Conservation (phyloP, 2,329 filamentous ascomycete species). For the Epichloe elymi region DNA sequence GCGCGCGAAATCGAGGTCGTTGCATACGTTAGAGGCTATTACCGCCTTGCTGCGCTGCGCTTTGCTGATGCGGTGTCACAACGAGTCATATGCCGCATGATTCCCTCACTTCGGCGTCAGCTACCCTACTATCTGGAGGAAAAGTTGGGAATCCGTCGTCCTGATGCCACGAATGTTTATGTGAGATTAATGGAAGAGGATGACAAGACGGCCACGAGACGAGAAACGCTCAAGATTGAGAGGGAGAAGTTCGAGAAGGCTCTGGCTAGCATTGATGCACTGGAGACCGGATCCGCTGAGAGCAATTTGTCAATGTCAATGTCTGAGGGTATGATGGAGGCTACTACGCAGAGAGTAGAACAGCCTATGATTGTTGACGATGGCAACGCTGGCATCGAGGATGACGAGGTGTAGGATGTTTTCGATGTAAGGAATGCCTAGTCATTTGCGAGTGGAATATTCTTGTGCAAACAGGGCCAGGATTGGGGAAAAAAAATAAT, state of each 20-base stretch:
- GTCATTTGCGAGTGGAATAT: not conserved
- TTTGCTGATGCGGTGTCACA: slow-evolving; percentile 46
- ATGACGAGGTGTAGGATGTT: not conserved
- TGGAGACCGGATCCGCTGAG: slow-evolving; percentile 23
- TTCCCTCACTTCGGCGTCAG: slow-evolving; percentile 28
- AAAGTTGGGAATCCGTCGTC: slow-evolving; percentile 27
- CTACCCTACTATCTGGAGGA: slow-evolving; percentile 30
- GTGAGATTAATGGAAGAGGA: slow-evolving; percentile 37
- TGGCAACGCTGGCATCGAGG: not conserved
- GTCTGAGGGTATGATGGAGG: slow-evolving; percentile 10
- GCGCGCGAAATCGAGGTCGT: slow-evolving; percentile 47
- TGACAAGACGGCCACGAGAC: slow-evolving; percentile 24
- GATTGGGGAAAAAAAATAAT: not conserved
- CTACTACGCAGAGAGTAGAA: slow-evolving; percentile 5
- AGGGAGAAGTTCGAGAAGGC: slow-evolving; percentile 33
- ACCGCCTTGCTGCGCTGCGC: slow-evolving; percentile 49
- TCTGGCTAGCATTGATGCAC: slow-evolving; percentile 29
- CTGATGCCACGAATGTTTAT: slow-evolving; percentile 19
- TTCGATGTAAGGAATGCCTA: too few species aligned
- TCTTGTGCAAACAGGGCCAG: not conserved
- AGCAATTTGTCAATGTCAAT: slow-evolving; percentile 1
- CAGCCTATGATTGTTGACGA: not conserved
- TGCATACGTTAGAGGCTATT: slow-evolving; percentile 53
- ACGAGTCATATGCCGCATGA: slow-evolving; percentile 34
- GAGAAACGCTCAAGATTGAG: slow-evolving; percentile 29